phyloP scores from a whole-genome alignment of 805 yeast genomes.

The Isabelozyma gotoi region DNA sequence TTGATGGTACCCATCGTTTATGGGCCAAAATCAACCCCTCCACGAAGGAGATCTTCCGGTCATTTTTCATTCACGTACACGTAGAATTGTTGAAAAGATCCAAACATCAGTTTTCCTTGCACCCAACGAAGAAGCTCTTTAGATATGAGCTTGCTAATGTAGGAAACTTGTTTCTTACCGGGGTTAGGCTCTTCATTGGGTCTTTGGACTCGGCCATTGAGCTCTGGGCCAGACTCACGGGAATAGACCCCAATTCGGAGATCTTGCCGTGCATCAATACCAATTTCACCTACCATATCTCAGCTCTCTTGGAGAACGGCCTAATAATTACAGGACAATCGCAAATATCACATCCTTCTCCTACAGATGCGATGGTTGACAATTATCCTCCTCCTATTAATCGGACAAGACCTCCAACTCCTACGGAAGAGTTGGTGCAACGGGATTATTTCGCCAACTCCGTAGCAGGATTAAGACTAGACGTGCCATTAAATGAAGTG shows the following conservation, averaged over 20 bases:
- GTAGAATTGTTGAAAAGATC: slow-evolving; percentile 71
- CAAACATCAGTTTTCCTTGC: slow-evolving; percentile 34
- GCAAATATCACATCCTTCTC: slow-evolving; percentile 85
- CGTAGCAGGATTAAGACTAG: not conserved
- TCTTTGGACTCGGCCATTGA: slow-evolving; percentile 84
- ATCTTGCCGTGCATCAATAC: slow-evolving; percentile 84
- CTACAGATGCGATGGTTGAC: slow-evolving; percentile 16
- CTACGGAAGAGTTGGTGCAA: slow-evolving; percentile 7
- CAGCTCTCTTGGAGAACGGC: slow-evolving; percentile 72
- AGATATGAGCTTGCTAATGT: slow-evolving; percentile 75
- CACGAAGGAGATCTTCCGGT: slow-evolving; percentile 67
- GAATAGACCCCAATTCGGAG: slow-evolving; percentile 49
- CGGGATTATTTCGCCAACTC: slow-evolving; percentile 1
- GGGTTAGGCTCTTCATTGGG: slow-evolving; percentile 78
- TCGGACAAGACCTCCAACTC: slow-evolving; percentile 23
- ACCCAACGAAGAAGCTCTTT: slow-evolving; percentile 51
- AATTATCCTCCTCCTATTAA: slow-evolving; percentile 26
- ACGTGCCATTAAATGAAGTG: slow-evolving; percentile 4
- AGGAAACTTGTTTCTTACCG: slow-evolving; percentile 83
- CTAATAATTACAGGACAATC: slow-evolving; percentile 83
- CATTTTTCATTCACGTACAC: slow-evolving; percentile 77
- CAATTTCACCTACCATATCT: slow-evolving; percentile 81
- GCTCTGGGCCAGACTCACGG: slow-evolving; percentile 62
- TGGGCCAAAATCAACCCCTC: slow-evolving; percentile 65
- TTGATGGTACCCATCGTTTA: slow-evolving; percentile 72